A percentile compares a stretch with the other conserved stretches of the same genome.
Evolutionary conservation across 2,329 filamentous ascomycete species (phyloP).

Genomic region (Colletotrichum agaves): DNA sequence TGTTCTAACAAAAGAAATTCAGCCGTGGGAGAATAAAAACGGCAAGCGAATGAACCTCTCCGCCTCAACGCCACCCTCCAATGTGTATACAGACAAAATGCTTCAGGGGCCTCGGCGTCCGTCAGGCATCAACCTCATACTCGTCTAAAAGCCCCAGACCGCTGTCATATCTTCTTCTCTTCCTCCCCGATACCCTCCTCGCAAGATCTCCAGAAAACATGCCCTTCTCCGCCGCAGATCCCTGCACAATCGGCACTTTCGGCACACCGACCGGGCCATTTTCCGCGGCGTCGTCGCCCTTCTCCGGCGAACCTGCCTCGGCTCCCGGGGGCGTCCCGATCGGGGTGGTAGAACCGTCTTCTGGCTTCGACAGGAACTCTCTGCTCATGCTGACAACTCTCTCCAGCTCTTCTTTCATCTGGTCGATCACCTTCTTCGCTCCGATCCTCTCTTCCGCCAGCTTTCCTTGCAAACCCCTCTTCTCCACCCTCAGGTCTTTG

Average conservation of each 20-base stretch:
- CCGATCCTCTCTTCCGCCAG: conserved; percentile 52
- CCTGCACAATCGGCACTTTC: conserved; percentile 36
- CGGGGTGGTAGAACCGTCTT: conserved; percentile 6
- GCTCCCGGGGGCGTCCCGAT: conserved; percentile 11
- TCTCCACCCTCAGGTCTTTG: conserved; percentile 57
- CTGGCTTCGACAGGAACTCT: conserved; percentile 52
- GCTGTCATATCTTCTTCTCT: conserved; percentile 63
- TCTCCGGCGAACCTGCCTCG: background rate
- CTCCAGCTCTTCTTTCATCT: conserved; percentile 63
- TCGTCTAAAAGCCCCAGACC: conserved; percentile 67
- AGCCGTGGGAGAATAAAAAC: background rate
- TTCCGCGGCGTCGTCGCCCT: conserved; percentile 21
- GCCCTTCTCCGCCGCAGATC: conserved; percentile 38
- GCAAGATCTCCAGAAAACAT: conserved; percentile 44
- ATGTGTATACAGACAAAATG: background rate
- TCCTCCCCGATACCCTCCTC: conserved; percentile 48
- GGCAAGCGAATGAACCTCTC: conserved; percentile 17
- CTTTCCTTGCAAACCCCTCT: conserved; percentile 49
- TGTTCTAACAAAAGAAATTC: conserved; percentile 11
- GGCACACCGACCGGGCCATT: conserved; percentile 5
- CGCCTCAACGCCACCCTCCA: conserved; percentile 20
- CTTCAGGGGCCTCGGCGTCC: background rate
- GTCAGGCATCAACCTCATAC: conserved; percentile 53
- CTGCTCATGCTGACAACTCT: conserved; percentile 58
- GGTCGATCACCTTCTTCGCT: conserved; percentile 58